A percentile compares a stretch with the other conserved stretches of the same genome.
These are phyloP conservation scores for Dactylellina sp. DNA, from an alignment of 2,329 filamentous ascomycete species.

Conservation along the genomic window DNA sequence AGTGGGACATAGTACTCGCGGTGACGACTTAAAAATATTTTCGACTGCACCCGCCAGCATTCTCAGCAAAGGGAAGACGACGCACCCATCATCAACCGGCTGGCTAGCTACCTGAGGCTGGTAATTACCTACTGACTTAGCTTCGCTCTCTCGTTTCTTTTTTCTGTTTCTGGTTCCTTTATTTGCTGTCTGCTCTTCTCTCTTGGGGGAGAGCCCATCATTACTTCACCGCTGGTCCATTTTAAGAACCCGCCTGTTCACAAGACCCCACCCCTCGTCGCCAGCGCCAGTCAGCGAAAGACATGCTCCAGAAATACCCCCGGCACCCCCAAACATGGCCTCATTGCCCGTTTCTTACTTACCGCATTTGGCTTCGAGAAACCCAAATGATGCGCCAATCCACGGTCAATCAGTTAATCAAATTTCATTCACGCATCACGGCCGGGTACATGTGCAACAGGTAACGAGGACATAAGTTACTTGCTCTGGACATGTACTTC, in stretches of 20 bases:
- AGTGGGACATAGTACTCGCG: too few species aligned
- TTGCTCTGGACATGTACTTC: conserved; percentile 6
- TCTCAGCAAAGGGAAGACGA: conserved; percentile 28
- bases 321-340: conserved; percentile 28
- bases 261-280: conserved; percentile 52
- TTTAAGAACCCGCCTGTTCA: conserved; percentile 49
- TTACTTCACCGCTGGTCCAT: conserved; percentile 52
- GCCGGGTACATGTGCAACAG: conserved; percentile 27
- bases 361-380: conserved; percentile 53
- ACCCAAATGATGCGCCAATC: conserved; percentile 54
- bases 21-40: conserved; percentile 49
- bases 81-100: conserved; percentile 17
- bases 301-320: conserved; percentile 19
- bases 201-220: conserved; percentile 3
- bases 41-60: conserved; percentile 40
- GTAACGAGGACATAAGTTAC: conserved; percentile 39
- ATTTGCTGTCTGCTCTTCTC: neutral
- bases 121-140: too few species aligned
- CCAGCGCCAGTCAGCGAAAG: conserved; percentile 36
- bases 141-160: too few species aligned
- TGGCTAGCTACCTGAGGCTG: conserved; percentile 8
- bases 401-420: conserved; percentile 53
- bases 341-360: conserved; percentile 52
- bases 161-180: conserved; percentile 11
- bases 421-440: conserved; percentile 52